Percentiles rank a stretch among this genome's conserved stretches.
Evolutionary conservation across 768 basidiomycete species (phyloP).

Genomic region (Leccinum imitatum): DNA sequence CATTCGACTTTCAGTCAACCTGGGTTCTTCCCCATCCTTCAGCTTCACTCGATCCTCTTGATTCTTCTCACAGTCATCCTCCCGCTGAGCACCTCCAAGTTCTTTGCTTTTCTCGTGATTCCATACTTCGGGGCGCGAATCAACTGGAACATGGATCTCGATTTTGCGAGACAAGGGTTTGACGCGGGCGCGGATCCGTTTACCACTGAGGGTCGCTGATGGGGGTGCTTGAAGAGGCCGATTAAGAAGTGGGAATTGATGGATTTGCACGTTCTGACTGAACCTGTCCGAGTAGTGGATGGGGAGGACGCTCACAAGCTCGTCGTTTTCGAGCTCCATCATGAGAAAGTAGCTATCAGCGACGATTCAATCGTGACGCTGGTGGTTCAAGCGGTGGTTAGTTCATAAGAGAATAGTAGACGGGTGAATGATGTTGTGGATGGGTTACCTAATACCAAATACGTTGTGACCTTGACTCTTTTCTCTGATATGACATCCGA

Average conservation of each 20-base stretch:
- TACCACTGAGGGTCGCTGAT: slow-evolving; percentile 68
- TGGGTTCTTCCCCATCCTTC: slow-evolving; percentile 54
- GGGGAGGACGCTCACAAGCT: slow-evolving; percentile 66
- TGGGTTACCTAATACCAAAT: not conserved
- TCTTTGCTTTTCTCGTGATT: slow-evolving; percentile 68
- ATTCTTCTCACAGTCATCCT: slow-evolving; percentile 80
- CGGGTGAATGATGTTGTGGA: too few species aligned
- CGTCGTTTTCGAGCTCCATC: slow-evolving; percentile 45
- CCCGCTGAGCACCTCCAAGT: slow-evolving; percentile 61
- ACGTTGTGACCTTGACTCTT: not conserved
- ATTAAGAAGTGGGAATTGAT: slow-evolving; percentile 78
- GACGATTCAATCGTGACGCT: not conserved
- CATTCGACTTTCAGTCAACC: slow-evolving; percentile 68
- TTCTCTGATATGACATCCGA: not conserved
- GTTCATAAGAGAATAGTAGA: too few species aligned
- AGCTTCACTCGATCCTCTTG: slow-evolving; percentile 52
- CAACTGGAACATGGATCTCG: slow-evolving; percentile 82
- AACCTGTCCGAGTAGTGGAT: slow-evolving; percentile 68
- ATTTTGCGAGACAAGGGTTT: slow-evolving; percentile 62
- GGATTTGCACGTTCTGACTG: slow-evolving; percentile 65
- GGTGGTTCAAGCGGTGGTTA: not conserved
- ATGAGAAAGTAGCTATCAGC: slow-evolving; percentile 17
- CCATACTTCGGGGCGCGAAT: slow-evolving; percentile 79
- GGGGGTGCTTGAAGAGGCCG: slow-evolving; percentile 77
- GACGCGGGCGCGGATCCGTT: slow-evolving; percentile 70